These are phyloP conservation scores for Harringtonia aguacate DNA, from an alignment of 2,329 filamentous ascomycete genomes.

Conservation along the genomic window DNA sequence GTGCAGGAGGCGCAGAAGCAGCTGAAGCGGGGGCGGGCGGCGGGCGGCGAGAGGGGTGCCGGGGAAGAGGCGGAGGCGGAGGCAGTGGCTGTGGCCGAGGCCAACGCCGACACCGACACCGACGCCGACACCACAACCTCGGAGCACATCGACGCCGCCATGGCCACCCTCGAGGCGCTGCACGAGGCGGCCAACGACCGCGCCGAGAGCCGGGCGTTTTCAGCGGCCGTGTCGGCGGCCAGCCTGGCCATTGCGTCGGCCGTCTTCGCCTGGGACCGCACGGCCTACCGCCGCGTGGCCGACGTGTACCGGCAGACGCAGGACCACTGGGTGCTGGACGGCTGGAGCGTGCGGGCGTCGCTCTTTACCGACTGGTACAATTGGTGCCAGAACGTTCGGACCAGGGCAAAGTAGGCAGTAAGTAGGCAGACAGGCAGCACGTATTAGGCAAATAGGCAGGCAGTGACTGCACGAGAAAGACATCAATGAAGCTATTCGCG, in stretches of 20 bases:
- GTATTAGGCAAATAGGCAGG: not conserved
- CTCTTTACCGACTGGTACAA: constrained; percentile 68
- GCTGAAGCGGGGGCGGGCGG: constrained; percentile 45
- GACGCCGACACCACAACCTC: constrained; percentile 21
- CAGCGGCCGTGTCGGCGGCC: constrained; percentile 62
- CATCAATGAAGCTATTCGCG: no score
- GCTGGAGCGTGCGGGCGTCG: constrained; percentile 48
- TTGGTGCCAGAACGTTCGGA: constrained; percentile 35
- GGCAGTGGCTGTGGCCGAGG: no score
- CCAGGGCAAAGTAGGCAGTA: not conserved
- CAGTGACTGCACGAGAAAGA: no score
- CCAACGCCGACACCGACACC: constrained; percentile 22
- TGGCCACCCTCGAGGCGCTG: constrained; percentile 51
- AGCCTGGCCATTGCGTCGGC: constrained; percentile 57
- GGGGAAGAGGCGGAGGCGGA: no score
- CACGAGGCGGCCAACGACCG: constrained; percentile 57
- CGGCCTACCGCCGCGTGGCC: constrained; percentile 42
- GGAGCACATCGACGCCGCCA: constrained; percentile 27
- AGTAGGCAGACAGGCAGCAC: not conserved
- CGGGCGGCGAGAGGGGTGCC: constrained; percentile 26
- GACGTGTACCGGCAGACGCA: constrained; percentile 55
- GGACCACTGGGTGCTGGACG: constrained; percentile 46
- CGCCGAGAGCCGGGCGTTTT: constrained; percentile 53
- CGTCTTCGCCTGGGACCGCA: constrained; percentile 44
- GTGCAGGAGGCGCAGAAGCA: constrained; percentile 62